A percentile compares a stretch with the other conserved stretches of the same genome.
Conservation (phyloP, 2,329 filamentous ascomycete genomes). For the Colletotrichum karsti region DNA sequence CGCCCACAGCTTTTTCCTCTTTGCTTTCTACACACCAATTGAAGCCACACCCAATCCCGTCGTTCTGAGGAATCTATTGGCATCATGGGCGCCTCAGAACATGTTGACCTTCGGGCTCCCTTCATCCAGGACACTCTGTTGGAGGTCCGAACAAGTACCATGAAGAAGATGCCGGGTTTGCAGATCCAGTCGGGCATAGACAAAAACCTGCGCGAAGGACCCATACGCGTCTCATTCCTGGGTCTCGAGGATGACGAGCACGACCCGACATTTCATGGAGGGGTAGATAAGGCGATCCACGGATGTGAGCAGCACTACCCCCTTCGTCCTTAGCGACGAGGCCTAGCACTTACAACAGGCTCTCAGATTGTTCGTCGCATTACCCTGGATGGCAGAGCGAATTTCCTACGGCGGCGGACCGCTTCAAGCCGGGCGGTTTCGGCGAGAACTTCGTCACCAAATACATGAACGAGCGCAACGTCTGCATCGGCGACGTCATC, state of each 20-base stretch:
- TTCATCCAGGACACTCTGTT: constrained; percentile 59
- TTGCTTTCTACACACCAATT: background rate
- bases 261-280: constrained; percentile 68
- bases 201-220: constrained; percentile 54
- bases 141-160: constrained; percentile 64
- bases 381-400: constrained; percentile 64
- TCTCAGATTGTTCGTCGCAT: constrained; percentile 66
- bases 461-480: constrained; percentile 68
- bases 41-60: background rate
- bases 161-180: constrained; percentile 62
- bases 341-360: background rate
- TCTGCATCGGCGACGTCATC: constrained; percentile 72
- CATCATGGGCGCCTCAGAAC: constrained; percentile 23
- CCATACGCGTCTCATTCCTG: constrained; percentile 53
- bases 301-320: constrained; percentile 52
- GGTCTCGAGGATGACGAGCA: constrained; percentile 70
- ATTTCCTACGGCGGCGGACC: constrained; percentile 57
- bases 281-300: constrained; percentile 70
- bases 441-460: constrained; percentile 70
- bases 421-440: constrained; percentile 67
- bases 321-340: background rate
- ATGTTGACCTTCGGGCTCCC: constrained; percentile 49
- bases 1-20: background rate
- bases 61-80: background rate
- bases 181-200: constrained; percentile 65